Evolutionary conservation across 352 stramenopile genomes (phyloP).

Genomic region (Pythium oligandrum): DNA sequence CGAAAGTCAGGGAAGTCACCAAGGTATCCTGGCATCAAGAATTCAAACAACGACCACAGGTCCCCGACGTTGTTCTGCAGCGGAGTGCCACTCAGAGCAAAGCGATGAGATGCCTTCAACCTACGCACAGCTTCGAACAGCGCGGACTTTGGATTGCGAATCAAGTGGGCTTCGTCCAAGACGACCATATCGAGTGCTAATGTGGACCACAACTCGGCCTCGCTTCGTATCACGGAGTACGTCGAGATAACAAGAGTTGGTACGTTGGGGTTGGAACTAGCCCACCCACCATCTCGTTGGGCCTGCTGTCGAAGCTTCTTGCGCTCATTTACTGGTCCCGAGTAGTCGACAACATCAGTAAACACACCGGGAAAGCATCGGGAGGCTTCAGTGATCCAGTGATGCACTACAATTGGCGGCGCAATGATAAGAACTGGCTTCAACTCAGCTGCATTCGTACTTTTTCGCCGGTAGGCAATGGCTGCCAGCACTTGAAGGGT

Average conservation of each 20-base stretch:
- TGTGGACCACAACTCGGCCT: constrained; percentile 41
- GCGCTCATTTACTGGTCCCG: constrained; percentile 39
- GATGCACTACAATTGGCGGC: constrained; percentile 91
- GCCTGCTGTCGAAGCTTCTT: constrained; percentile 26
- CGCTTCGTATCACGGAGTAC: constrained; percentile 86
- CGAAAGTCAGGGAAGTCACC: constrained; percentile 78
- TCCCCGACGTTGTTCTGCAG: constrained; percentile 97
- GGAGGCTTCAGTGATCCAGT: constrained; percentile 93
- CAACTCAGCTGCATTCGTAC: neutral
- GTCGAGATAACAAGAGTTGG: constrained; percentile 63
- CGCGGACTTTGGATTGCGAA: constrained; percentile 93
- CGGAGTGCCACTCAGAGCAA: constrained; percentile 96
- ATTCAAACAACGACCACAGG: constrained; percentile 97
- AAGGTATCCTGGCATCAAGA: constrained; percentile 97
- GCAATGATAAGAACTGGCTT: constrained; percentile 84
- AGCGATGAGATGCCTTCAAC: constrained; percentile 80
- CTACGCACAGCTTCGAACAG: constrained; percentile 80
- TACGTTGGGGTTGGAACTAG: constrained; percentile 6
- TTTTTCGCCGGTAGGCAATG: constrained; percentile 47
- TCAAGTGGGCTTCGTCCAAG: constrained; percentile 97
- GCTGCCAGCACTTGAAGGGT: constrained; percentile 93
- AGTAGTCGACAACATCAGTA: constrained; percentile 74
- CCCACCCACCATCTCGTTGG: too few relatives aligned
- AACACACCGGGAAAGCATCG: constrained; percentile 77
- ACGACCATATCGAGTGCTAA: constrained; percentile 77